Base-by-base conservation (phyloP, 164 flowering plant genomes). In the Malania oleifera region DNA sequence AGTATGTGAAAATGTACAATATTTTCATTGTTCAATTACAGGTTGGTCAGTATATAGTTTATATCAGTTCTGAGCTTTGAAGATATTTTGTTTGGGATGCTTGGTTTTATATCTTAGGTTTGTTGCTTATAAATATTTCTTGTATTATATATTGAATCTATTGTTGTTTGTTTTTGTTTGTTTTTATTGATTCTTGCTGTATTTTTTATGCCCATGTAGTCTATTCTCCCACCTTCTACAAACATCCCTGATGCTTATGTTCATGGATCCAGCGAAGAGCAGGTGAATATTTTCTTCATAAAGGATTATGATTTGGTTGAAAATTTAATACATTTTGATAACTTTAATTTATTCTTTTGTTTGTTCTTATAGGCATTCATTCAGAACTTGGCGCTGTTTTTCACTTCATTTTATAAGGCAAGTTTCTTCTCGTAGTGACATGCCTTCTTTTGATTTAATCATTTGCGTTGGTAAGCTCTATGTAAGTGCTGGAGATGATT, bases 371-470 rank as follows among this genome's bases (percentile, higher is more conserved):
- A 93, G 99, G 95, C 93, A 61, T 93, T 93, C 62, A 88, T 90
- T 63, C 99, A 93, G 73, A 93, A 93, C 51, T 61, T 93, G 68
- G 99, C 97, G 2, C 73, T 93, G 44, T 93, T 93, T 67, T 93
- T 93, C 73, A 88, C 99, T 37, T 83, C 99, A 53, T 90, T 93
- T 67, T 93, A 46, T 62, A 90, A 91, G 99, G 99, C 39, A 73
- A 77, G 73, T 47, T 49, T 51, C 27, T 27, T 48, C 26, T 34
- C 19, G 46, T 23, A 23, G 7, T 31, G 35, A 31, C 35, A n/a
- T 31, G 35, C 4, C 4, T 31, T 31, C 9, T 31, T 31, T 31
- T 31, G 35, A 31, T 31, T 4, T 4, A 4, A 31, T 31, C 9
- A 4, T 4, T 31, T 4, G 35, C 9, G 4, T 31, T 9, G 9